These are phyloP conservation scores for Asterella californica DNA, from an alignment of 225 moss, liverwort and hornwort species.

Conservation along the genomic window DNA sequence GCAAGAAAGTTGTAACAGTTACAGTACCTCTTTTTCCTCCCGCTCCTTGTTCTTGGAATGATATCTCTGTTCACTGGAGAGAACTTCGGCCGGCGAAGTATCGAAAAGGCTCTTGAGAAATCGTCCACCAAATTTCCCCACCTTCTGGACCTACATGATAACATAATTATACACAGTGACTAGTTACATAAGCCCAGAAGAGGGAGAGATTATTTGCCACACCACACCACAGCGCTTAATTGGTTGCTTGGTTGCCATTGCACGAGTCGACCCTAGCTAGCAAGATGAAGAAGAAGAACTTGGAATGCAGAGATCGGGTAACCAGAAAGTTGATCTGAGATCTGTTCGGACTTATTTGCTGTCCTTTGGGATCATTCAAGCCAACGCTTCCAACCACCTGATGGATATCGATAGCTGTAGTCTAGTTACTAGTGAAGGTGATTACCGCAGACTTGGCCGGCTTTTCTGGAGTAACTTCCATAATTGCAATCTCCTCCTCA, in stretches of 20 bases:
- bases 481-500: conserved; percentile 10
- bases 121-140: conserved; percentile 12
- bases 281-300: background rate
- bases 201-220: no score
- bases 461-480: conserved; percentile 1
- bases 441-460: conserved; percentile 13
- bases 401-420: no score
- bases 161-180: no score
- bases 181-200: no score
- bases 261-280: background rate
- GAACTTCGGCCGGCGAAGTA: conserved; percentile 9
- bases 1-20: no score
- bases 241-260: background rate
- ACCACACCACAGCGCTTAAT: no score
- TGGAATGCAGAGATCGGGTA: no score
- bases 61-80: background rate
- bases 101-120: conserved; percentile 21
- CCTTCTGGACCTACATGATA: conserved; percentile 9
- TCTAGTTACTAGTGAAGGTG: no score
- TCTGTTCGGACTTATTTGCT: no score
- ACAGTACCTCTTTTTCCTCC: background rate
- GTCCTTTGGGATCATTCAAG: no score
- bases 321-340: no score
- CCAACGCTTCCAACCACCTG: no score
- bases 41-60: background rate